Evolutionary conservation across 768 basidiomycete species (phyloP).

Genomic region (Coprinopsis cinerea): DNA sequence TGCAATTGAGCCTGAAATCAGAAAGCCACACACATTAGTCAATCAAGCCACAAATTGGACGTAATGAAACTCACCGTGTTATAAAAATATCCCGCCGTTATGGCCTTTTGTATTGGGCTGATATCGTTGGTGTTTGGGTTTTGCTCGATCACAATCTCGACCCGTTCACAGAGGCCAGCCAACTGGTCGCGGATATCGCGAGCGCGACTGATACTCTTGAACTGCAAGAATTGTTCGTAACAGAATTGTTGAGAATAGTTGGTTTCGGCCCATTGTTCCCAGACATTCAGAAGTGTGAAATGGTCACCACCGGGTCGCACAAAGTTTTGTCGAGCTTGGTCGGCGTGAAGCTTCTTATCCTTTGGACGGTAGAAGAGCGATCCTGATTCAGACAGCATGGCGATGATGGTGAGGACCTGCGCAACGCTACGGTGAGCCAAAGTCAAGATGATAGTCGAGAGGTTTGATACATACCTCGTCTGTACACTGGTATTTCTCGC

Average conservation of each 20-base stretch:
- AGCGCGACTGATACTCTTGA: constrained; percentile 89
- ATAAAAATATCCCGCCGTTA: constrained; percentile 95
- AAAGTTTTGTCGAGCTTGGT: constrained; percentile 97
- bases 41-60: background rate
- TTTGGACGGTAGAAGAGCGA: constrained; percentile 97
- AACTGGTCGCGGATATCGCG: constrained; percentile 96
- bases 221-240: constrained; percentile 93
- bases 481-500: constrained; percentile 89
- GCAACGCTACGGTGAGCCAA: background rate
- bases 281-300: constrained; percentile 95
- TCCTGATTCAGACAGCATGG: constrained; percentile 94
- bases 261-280: constrained; percentile 99
- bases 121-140: constrained; percentile 94
- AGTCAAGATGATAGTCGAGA: background rate
- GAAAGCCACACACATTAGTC: constrained; percentile 1
- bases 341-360: constrained; percentile 96
- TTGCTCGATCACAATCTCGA: constrained; percentile 82
- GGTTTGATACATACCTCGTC: constrained; percentile 66
- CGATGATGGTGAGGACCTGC: constrained; percentile 91
- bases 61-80: constrained; percentile 58
- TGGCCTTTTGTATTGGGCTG: constrained; percentile 88
- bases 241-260: constrained; percentile 97
- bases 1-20: constrained; percentile 81
- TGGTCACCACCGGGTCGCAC: constrained; percentile 94
- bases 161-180: constrained; percentile 92